Base-by-base conservation (phyloP, 2,329 filamentous ascomycete species). In the Trichoderma cornu-damae region DNA sequence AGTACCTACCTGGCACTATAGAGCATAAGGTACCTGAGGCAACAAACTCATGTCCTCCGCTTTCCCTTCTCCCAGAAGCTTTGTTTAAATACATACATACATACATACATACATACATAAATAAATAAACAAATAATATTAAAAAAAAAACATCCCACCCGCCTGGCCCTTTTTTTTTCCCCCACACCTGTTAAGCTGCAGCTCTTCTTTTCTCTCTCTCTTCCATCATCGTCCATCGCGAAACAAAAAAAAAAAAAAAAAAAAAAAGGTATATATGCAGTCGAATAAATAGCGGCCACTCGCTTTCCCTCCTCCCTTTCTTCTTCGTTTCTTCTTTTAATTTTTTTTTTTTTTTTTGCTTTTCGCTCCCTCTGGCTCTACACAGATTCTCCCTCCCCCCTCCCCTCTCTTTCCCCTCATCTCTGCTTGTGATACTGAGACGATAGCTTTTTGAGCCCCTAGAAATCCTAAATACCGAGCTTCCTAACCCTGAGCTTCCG, bases 291-390 rank as follows among this genome's bases (percentile, higher is more conserved):
- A 37, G 28, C 37, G n/a, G 53, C 28, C 35, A 14, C 28, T 34
- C 47, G 12, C 50, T 52, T 48, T 60, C 38, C 48, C n/a, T n/a
- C n/a, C n/a, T n/a, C n/a, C n/a, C n/a, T n/a, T n/a, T n/a, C n/a
- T n/a, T n/a, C n/a, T n/a, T n/a, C n/a, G n/a, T n/a, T n/a, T n/a
- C n/a, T n/a, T n/a, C n/a, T n/a, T n/a, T n/a, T n/a, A n/a, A n/a
- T n/a, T n/a, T n/a, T n/a, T n/a, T n/a, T n/a, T n/a, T n/a, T n/a
- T n/a, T n/a, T n/a, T 57, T 24, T 40, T 55, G 54, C 26, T 61
- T 40, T 47, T 58, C 44, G 32, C 55, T 44, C 22, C n/a, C 38
- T 35, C 35, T 54, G 46, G 46, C 58, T 40, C 58, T 53, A 61
- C 53, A 38, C 55, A 58, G 14, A 38, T 52, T 7, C 53, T 55